Conservation (phyloP, 495 filamentous ascomycete species). For the Trichoderma orchidacearum region DNA sequence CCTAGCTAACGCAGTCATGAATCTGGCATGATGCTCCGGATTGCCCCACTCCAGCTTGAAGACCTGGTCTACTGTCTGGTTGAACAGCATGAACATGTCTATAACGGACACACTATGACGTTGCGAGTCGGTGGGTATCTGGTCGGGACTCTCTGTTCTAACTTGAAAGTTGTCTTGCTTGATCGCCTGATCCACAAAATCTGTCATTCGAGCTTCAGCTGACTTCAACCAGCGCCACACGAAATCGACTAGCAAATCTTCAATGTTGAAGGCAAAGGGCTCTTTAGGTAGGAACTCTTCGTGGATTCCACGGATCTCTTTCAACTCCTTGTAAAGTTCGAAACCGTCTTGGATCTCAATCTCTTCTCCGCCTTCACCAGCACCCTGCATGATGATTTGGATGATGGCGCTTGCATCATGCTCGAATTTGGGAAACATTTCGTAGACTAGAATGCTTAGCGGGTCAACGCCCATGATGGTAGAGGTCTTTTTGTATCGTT, state of each 20-base stretch:
- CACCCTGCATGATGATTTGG: constrained; percentile 57
- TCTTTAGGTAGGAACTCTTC: constrained; percentile 47
- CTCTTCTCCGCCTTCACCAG: constrained; percentile 54
- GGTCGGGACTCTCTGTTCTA: constrained; percentile 40
- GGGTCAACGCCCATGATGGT: constrained; percentile 87
- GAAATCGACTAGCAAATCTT: constrained; percentile 74
- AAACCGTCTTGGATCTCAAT: constrained; percentile 84
- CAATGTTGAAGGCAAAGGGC: constrained; percentile 73
- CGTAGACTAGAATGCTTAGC: constrained; percentile 63
- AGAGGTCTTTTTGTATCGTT: constrained; percentile 78
- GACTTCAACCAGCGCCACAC: constrained; percentile 88
- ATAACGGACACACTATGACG: constrained; percentile 87
- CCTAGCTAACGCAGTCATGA: constrained; percentile 93
- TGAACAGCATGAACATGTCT: constrained; percentile 89
- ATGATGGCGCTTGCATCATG: constrained; percentile 76
- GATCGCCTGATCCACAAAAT: constrained; percentile 80
- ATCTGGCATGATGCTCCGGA: constrained; percentile 84
- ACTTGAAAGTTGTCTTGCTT: constrained; percentile 76
- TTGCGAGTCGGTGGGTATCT: constrained; percentile 61
- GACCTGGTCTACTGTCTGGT: constrained; percentile 76
- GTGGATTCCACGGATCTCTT: constrained; percentile 71
- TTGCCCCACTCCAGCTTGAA: constrained; percentile 82
- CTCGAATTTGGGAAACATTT: constrained; percentile 78
- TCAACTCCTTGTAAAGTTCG: constrained; percentile 77
- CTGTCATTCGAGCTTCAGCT: constrained; percentile 64